Base-by-base conservation (phyloP, 306 rosid species). In the Dicorynia guianensis region DNA sequence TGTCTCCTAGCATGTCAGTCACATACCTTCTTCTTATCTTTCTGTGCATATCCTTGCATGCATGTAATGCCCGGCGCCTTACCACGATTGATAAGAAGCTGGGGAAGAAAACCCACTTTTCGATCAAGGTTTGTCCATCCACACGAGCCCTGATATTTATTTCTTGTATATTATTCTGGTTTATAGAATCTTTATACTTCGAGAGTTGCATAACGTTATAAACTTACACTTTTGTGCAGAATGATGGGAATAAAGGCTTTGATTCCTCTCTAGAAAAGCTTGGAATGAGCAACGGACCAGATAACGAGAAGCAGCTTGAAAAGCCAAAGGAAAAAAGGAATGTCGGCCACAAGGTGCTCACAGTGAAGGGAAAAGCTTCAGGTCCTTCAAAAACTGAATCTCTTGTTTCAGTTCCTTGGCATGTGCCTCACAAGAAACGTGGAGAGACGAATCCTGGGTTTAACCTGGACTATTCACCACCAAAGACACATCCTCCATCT, bases 401-500 rank as follows among this genome's bases (percentile, higher is more conserved):
- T 67, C 75, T 56, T 71, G 84, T 13, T 50, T 73, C 96, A 58
- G 86, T 82, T 76, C 75, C 91, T 6, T 87, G 86, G 91, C 72
- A 66, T 11, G 86, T 87, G 69, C 97, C 92, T 52, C 77, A 58
- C 69, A 72, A 81, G 86, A 85, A 92, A 70, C 78, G 60, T 6
- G 76, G 85, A 15, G 76, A 90, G 80, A 83, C 82, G 61, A 88
- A 83, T 65, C 93, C 87, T 0, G 85, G 81, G 61, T 84, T 88
- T 77, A 79, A 77, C 82, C 80, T 79, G 85, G 97, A 93, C 55
- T 90, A 93, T 67, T 50, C 90, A 30, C 96, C 92, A 39, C 93
- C 97, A 0, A 89, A 88, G 86, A 85, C 92, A 53, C 94, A 93
- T 77, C 96, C 97, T 81, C 97, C 96, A 72, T 79, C 84, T 75